Evolutionary conservation across 2,329 filamentous ascomycete genomes (phyloP).

Genomic region (Apiospora rasikravindrae): DNA sequence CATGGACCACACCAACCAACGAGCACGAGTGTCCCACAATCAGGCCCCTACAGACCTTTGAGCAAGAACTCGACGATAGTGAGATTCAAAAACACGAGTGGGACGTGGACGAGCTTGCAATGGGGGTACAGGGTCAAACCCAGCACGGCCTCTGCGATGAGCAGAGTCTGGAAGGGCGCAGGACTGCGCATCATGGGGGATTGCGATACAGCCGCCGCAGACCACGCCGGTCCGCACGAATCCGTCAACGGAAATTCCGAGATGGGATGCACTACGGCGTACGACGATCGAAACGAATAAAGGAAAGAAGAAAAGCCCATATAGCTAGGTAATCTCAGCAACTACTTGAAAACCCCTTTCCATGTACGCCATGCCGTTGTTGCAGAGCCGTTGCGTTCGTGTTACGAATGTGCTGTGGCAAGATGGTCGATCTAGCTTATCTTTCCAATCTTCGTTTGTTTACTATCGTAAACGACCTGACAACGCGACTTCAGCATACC

Average conservation of each 20-base stretch:
- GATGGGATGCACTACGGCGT: neutral
- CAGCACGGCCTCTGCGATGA: neutral
- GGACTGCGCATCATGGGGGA: neutral
- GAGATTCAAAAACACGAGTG: too few species aligned
- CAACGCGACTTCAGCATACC: conserved; percentile 40
- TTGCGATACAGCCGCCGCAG: neutral
- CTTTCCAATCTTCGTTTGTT: conserved; percentile 20
- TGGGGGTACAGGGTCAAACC: neutral
- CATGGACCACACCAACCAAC: neutral
- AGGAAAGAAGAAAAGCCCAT: neutral
- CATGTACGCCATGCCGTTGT: too few species aligned
- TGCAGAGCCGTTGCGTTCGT: too few species aligned
- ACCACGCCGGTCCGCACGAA: neutral
- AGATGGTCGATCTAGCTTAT: neutral
- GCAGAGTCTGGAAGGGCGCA: neutral
- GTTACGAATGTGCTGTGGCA: too few species aligned
- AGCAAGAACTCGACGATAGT: too few species aligned
- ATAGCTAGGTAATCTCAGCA: neutral
- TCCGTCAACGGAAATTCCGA: too few species aligned
- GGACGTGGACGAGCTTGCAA: neutral
- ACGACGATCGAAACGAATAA: neutral
- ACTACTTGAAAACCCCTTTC: neutral
- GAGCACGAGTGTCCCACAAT: neutral
- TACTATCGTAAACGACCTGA: conserved; percentile 48
- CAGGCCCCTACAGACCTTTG: neutral